phyloP scores from a whole-genome alignment of 495 filamentous ascomycete genomes.

The Talaromyces liani region DNA sequence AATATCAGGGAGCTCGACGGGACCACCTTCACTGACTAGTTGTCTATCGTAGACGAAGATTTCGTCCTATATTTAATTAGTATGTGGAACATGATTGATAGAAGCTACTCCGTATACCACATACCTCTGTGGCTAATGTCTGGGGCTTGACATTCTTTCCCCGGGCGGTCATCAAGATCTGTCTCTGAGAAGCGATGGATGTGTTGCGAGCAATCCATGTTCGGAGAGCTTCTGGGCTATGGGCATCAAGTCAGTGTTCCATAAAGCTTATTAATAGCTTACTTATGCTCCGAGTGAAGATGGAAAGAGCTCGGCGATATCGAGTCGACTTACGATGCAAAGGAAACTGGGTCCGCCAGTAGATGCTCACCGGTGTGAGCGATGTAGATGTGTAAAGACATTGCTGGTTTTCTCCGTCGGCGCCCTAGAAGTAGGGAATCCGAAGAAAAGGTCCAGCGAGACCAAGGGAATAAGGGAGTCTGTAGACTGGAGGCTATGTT shows the following conservation, averaged over 20 bases:
- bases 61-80: constrained; percentile 52
- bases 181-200: constrained; percentile 57
- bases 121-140: constrained; percentile 67
- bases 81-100: background rate
- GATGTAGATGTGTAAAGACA: constrained; percentile 76
- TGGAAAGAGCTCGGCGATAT: background rate
- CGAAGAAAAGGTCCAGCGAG: constrained; percentile 7
- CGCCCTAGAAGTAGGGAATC: constrained; percentile 14
- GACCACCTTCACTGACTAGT: constrained; percentile 38
- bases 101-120: constrained; percentile 14
- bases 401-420: constrained; percentile 41
- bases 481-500: background rate
- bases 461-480: constrained; percentile 3
- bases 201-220: constrained; percentile 61
- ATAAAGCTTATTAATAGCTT: background rate
- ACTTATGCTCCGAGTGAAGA: background rate
- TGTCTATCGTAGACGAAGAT: constrained; percentile 81
- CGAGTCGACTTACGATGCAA: constrained; percentile 53
- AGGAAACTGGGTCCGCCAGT: constrained; percentile 58
- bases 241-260: constrained; percentile 11
- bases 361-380: constrained; percentile 85
- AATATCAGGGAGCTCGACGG: constrained; percentile 45
- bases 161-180: constrained; percentile 76
- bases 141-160: constrained; percentile 75
- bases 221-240: constrained; percentile 62